A percentile compares a stretch with the other conserved stretches of the same genome.
Conservation (phyloP, 495 filamentous ascomycete genomes). For the Talaromyces liani region DNA sequence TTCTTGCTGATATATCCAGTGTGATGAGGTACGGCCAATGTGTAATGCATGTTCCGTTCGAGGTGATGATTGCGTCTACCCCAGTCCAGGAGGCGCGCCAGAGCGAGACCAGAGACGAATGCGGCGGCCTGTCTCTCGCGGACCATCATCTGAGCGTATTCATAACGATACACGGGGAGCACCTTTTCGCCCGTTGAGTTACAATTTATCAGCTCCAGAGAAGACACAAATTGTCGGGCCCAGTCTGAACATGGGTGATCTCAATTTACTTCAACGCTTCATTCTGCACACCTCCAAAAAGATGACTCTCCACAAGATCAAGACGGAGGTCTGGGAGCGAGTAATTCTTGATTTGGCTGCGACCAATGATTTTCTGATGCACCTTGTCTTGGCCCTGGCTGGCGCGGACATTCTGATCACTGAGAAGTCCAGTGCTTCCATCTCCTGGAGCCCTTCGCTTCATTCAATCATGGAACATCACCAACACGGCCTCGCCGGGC, state of each 20-base stretch:
- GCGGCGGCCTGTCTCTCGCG: neutral
- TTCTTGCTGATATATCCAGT: conserved; percentile 12
- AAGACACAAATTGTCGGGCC: neutral
- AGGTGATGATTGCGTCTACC: conserved; percentile 14
- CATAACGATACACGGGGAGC: neutral
- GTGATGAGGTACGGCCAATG: conserved; percentile 19
- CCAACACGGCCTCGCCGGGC: conserved; percentile 17
- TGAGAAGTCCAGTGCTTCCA: neutral
- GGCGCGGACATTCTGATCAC: conserved; percentile 13
- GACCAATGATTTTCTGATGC: conserved; percentile 10
- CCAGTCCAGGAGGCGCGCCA: conserved; percentile 2
- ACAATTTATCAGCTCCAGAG: neutral
- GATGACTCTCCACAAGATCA: conserved; percentile 12
- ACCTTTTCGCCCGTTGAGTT: neutral
- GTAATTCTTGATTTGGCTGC: conserved; percentile 14
- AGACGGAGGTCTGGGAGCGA: conserved; percentile 14
- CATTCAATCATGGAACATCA: conserved; percentile 17
- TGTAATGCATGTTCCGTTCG: conserved; percentile 18
- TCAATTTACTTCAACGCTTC: conserved; percentile 16
- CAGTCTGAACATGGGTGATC: conserved; percentile 16
- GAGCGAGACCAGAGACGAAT: neutral
- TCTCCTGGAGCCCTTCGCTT: conserved; percentile 6
- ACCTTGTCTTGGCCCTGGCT: conserved; percentile 18
- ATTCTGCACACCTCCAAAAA: conserved; percentile 17
- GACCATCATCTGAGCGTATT: neutral